Evolutionary conservation across 805 yeast genomes (phyloP).

Genomic region (Ogataea minuta): DNA sequence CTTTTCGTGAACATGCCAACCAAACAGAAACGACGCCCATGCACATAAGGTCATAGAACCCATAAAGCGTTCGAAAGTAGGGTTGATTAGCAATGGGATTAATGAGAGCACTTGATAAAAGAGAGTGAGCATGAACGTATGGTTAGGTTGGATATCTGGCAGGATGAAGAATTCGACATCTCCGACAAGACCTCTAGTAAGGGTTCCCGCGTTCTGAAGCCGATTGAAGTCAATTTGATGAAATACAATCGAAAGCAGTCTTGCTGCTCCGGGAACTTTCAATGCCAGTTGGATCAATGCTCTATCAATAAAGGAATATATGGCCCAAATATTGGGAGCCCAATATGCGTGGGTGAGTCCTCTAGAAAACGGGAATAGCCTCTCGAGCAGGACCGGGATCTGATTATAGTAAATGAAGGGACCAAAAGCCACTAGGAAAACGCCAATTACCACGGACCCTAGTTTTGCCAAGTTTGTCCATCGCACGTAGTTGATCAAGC

Average conservation of each 20-base stretch:
- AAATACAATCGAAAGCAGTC: constrained; percentile 31
- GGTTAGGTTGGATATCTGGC: constrained; percentile 74
- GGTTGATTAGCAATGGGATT: constrained; percentile 66
- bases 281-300: constrained; percentile 49
- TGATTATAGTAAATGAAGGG: constrained; percentile 70
- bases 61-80: constrained; percentile 73
- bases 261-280: constrained; percentile 44
- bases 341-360: constrained; percentile 98
- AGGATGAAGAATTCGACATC: constrained; percentile 79
- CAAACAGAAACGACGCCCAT: constrained; percentile 85
- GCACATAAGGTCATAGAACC: constrained; percentile 90
- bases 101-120: constrained; percentile 80
- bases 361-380: constrained; percentile 90
- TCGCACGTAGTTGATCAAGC: constrained; percentile 31
- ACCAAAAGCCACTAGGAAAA: constrained; percentile 67
- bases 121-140: constrained; percentile 77
- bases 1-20: constrained; percentile 99
- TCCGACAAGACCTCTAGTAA: constrained; percentile 87
- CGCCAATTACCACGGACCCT: constrained; percentile 58
- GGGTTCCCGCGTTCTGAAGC: constrained; percentile 16
- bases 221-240: constrained; percentile 18
- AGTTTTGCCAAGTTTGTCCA: constrained; percentile 62
- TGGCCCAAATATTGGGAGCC: constrained; percentile 98
- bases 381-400: constrained; percentile 57
- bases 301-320: constrained; percentile 82